phyloP scores from a whole-genome alignment of 352 stramenopile species.

The Pythium rishiriense region DNA sequence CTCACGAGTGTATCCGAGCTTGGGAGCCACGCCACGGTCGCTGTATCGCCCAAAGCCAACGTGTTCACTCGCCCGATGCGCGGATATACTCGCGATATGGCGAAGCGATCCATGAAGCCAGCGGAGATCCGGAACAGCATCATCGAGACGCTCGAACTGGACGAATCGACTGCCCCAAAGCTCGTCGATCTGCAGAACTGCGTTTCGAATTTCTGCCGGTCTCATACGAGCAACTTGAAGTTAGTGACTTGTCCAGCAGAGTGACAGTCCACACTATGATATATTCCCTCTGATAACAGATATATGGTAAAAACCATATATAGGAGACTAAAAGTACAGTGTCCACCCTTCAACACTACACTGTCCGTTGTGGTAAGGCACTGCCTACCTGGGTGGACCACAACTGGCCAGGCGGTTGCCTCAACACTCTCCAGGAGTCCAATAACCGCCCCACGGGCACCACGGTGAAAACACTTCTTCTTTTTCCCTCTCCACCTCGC shows the following conservation, averaged over 20 bases:
- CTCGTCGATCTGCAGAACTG: conserved; percentile 16
- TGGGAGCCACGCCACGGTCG: not conserved
- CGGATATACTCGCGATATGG: not conserved
- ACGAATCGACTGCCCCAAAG: not conserved
- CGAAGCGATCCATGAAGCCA: not conserved
- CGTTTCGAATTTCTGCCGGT: conserved; percentile 11
- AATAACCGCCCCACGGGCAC: no score
- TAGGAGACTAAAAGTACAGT: no score
- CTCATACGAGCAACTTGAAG: conserved; percentile 19
- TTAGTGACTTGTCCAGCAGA: no score
- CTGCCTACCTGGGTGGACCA: no score
- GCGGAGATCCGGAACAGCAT: conserved; percentile 6
- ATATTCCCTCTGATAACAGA: no score
- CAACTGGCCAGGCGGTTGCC: no score
- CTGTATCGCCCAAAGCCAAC: conserved; percentile 3
- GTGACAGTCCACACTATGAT: no score
- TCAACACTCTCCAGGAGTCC: no score
- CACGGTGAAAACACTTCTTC: no score
- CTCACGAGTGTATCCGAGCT: not conserved
- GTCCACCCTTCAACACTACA: no score
- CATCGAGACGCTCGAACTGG: conserved; percentile 8
- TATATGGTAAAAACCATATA: no score
- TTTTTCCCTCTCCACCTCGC: not conserved
- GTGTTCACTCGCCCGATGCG: conserved; percentile 9
- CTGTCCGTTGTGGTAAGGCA: no score